Percentiles rank a stretch among this genome's conserved stretches.
Evolutionary conservation across 306 rosid species (phyloP).

Genomic region (Nissolia schottii): DNA sequence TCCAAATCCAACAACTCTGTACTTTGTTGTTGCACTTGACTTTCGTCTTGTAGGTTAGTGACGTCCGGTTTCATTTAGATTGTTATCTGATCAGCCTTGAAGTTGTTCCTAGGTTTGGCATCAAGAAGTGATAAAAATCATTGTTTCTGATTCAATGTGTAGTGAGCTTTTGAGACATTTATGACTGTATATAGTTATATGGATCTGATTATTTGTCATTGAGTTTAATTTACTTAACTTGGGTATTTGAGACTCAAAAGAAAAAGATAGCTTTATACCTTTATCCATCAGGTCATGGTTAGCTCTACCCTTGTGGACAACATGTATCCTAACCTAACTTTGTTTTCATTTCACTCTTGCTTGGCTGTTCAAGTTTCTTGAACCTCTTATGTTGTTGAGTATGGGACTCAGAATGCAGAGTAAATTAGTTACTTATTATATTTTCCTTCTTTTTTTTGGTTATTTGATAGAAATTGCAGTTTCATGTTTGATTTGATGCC

Average conservation of each 20-base stretch:
- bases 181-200: background rate
- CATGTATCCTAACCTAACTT: background rate
- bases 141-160: background rate
- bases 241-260: too few species aligned
- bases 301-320: background rate
- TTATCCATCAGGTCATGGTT: too few species aligned
- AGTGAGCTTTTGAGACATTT: background rate
- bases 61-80: too few species aligned
- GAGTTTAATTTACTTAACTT: background rate
- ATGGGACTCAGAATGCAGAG: too few species aligned
- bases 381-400: too few species aligned
- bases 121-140: background rate
- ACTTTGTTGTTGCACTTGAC: background rate
- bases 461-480: too few species aligned
- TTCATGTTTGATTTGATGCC: too few species aligned
- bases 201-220: background rate
- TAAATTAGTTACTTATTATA: too few species aligned
- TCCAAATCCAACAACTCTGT: background rate
- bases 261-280: too few species aligned
- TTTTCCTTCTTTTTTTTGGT: too few species aligned
- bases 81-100: background rate
- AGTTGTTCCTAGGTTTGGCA: background rate
- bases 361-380: background rate
- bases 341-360: background rate
- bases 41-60: background rate